Percentiles rank a stretch among this genome's conserved stretches.
These are phyloP conservation scores for Cyberlindnera petersonii DNA, from an alignment of 805 yeast species.

Conservation along the genomic window DNA sequence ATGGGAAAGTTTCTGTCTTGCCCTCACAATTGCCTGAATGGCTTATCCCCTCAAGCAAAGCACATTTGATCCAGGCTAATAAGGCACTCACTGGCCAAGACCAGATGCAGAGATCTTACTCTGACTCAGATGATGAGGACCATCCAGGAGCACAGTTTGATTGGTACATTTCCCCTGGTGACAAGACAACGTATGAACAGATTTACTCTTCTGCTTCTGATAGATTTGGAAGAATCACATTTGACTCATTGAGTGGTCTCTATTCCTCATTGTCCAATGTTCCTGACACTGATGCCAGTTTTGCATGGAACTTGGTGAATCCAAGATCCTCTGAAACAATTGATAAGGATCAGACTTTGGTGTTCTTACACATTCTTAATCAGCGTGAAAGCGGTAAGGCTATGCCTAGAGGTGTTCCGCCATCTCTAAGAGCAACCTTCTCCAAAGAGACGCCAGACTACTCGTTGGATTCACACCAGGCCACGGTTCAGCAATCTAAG, in stretches of 20 bases:
- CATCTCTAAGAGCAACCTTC: slow-evolving; percentile 85
- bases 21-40: slow-evolving; percentile 82
- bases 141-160: slow-evolving; percentile 49
- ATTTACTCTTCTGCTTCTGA: slow-evolving; percentile 75
- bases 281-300: slow-evolving; percentile 78
- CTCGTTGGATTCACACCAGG: slow-evolving; percentile 54
- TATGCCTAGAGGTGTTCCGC: slow-evolving; percentile 93
- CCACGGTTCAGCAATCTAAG: slow-evolving; percentile 27
- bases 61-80: slow-evolving; percentile 82
- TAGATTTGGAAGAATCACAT: slow-evolving; percentile 72
- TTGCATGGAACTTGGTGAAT: slow-evolving; percentile 94
- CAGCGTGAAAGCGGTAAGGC: slow-evolving; percentile 82
- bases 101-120: slow-evolving; percentile 31
- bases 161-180: slow-evolving; percentile 95
- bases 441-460: slow-evolving; percentile 79
- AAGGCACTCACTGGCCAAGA: slow-evolving; percentile 40
- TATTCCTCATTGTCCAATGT: slow-evolving; percentile 66
- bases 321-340: slow-evolving; percentile 85
- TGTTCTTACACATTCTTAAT: slow-evolving; percentile 84
- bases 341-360: slow-evolving; percentile 89
- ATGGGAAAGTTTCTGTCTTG: slow-evolving; percentile 56
- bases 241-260: slow-evolving; percentile 63
- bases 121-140: slow-evolving; percentile 57
- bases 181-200: slow-evolving; percentile 71
- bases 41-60: slow-evolving; percentile 88